A percentile compares a stretch with the other conserved stretches of the same genome.
These are phyloP conservation scores for Lasiodiplodia theobromae DNA, from an alignment of 2,329 filamentous ascomycete genomes.

Conservation along the genomic window DNA sequence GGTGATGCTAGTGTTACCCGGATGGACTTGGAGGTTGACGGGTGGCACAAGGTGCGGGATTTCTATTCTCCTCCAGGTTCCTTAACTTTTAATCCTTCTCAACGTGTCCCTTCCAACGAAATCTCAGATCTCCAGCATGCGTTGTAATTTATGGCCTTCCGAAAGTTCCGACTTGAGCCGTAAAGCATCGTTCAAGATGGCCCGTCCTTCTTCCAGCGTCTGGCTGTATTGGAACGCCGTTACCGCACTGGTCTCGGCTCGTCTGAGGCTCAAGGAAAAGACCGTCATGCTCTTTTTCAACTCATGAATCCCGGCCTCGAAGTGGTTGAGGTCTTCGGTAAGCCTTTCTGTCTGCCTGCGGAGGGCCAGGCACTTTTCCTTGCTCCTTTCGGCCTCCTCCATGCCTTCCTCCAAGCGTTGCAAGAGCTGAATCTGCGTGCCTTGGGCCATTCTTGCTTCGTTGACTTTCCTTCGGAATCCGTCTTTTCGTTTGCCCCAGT, in stretches of 20 bases:
- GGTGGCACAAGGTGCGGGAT: not conserved
- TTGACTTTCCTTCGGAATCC: constrained; percentile 14
- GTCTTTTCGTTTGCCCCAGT: constrained; percentile 8
- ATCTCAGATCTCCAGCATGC: not conserved
- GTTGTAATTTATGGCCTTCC: not conserved
- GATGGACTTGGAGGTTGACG: not conserved
- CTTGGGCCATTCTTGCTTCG: constrained; percentile 2
- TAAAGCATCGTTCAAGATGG: constrained; percentile 15
- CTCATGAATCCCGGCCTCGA: constrained; percentile 10
- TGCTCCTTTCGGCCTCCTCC: not conserved
- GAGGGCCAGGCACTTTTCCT: not conserved
- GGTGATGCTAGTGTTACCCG: not conserved
- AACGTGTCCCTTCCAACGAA: not conserved
- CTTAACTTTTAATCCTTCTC: not conserved
- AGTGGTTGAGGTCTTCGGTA: not conserved
- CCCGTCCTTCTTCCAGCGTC: constrained; percentile 18
- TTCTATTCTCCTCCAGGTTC: not conserved
- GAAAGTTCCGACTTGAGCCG: constrained; percentile 3
- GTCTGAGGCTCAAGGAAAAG: constrained; percentile 1
- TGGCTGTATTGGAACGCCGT: constrained; percentile 25
- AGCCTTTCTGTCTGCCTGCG: constrained; percentile 3
- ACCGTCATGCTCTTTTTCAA: constrained; percentile 12
- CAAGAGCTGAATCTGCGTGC: not conserved
- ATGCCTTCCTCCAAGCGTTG: not conserved
- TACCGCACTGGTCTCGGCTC: constrained; percentile 14